Percentiles rank a stretch among this genome's conserved stretches.
Conservation (phyloP, 2,329 filamentous ascomycete species). For the Xylariaceae sp. region DNA sequence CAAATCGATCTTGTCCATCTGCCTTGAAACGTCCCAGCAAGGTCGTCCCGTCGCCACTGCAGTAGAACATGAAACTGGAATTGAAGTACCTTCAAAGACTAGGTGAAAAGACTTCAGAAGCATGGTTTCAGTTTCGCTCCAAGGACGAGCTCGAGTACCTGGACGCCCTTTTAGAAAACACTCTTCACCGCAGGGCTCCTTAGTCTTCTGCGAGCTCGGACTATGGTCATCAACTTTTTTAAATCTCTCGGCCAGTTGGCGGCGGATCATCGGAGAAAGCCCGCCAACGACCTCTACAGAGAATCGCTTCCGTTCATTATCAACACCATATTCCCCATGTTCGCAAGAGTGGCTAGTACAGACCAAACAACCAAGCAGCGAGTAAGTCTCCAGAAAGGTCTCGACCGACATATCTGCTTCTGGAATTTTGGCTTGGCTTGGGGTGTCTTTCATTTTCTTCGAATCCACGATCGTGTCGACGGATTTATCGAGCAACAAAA, state of each 20-base stretch:
- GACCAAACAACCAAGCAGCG: conserved; percentile 53
- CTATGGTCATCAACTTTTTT: conserved; percentile 9
- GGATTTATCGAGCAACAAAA: conserved; percentile 50
- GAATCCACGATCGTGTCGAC: conserved; percentile 52
- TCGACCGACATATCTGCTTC: conserved; percentile 40
- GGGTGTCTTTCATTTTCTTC: conserved; percentile 49
- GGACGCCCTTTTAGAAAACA: conserved; percentile 40
- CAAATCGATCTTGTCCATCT: conserved; percentile 39
- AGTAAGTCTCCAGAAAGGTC: conserved; percentile 50
- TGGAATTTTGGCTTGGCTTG: conserved; percentile 31
- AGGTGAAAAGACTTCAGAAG: conserved; percentile 46
- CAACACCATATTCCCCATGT: conserved; percentile 54
- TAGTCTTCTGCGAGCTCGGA: conserved; percentile 33
- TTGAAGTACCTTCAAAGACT: conserved; percentile 40
- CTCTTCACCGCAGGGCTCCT: conserved; percentile 30
- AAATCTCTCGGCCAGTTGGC: conserved; percentile 21
- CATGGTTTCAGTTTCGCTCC: conserved; percentile 47
- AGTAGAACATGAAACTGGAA: conserved; percentile 46
- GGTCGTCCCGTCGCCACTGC: conserved; percentile 47
- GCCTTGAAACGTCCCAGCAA: conserved; percentile 50
- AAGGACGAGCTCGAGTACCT: conserved; percentile 35
- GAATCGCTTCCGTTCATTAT: conserved; percentile 51
- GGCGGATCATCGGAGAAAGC: conserved; percentile 32
- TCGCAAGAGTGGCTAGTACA: conserved; percentile 59
- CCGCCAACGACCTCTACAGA: conserved; percentile 45